These are phyloP conservation scores for Ceratocystis huliohia DNA, from an alignment of 2,329 filamentous ascomycete genomes.

Conservation along the genomic window DNA sequence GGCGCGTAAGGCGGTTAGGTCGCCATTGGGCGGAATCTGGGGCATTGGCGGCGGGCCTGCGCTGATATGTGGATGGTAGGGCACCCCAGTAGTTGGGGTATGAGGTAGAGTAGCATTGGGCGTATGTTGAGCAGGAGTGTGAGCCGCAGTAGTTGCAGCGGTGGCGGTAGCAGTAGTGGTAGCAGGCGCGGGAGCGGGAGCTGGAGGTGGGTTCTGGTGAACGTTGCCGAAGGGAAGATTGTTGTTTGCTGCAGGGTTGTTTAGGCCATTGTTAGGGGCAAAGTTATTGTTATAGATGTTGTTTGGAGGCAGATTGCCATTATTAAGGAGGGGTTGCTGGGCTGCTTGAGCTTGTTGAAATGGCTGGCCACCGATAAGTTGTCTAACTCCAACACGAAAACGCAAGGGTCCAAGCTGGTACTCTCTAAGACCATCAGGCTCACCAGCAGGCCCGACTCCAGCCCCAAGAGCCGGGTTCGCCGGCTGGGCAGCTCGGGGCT, in stretches of 20 bases:
- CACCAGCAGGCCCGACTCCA: not conserved
- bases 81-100: not conserved
- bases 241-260: constrained; percentile 2
- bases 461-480: constrained; percentile 8
- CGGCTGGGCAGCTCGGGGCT: constrained; percentile 4
- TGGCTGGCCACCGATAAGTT: constrained; percentile 26
- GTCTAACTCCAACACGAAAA: constrained; percentile 25
- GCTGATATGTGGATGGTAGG: not conserved
- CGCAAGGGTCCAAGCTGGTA: constrained; percentile 16
- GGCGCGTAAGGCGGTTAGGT: constrained; percentile 22
- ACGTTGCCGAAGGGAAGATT: constrained; percentile 3
- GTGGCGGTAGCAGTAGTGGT: not conserved
- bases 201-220: constrained; percentile 2
- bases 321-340: constrained; percentile 17
- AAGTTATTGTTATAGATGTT: constrained; percentile 14
- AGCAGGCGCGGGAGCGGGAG: not conserved
- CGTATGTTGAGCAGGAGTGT: not conserved
- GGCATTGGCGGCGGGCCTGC: not conserved
- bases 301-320: constrained; percentile 14
- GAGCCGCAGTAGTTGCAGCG: not conserved
- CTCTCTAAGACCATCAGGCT: constrained; percentile 17
- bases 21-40: constrained; percentile 10
- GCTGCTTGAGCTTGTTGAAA: constrained; percentile 20
- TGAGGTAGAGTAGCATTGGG: constrained; percentile 11
- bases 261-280: not conserved